A percentile compares a stretch with the other conserved stretches of the same genome.
phyloP scores from a whole-genome alignment of 2,329 filamentous ascomycete species.

The Escovopsis sp. region DNA sequence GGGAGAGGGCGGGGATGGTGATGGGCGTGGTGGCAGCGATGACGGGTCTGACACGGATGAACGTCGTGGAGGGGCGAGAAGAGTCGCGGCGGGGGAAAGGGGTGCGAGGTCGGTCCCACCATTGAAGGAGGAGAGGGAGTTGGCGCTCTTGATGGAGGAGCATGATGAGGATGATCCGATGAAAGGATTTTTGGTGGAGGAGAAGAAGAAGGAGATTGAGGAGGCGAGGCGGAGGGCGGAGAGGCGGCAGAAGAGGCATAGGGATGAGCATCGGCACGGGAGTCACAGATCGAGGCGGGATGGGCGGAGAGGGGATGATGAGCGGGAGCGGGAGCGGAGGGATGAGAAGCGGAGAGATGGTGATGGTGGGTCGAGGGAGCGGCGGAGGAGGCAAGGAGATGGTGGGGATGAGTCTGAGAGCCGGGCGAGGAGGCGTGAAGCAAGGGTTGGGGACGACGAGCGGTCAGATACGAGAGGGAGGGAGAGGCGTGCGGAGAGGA shows the following conservation, averaged over 20 bases:
- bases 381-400: constrained; percentile 15
- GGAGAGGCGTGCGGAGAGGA: constrained; percentile 11
- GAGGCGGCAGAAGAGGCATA: constrained; percentile 31
- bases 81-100: too few species aligned
- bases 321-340: constrained; percentile 19
- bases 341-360: constrained; percentile 18
- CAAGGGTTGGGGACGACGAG: constrained; percentile 10
- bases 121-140: constrained; percentile 68
- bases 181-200: constrained; percentile 78
- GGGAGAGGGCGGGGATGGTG: constrained; percentile 26
- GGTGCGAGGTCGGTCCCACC: constrained; percentile 28
- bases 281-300: constrained; percentile 26
- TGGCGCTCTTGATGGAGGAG: constrained; percentile 57
- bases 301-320: constrained; percentile 16
- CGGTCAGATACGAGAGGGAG: constrained; percentile 8
- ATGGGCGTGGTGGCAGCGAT: too few species aligned
- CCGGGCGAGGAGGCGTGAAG: constrained; percentile 9
- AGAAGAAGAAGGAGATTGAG: constrained; percentile 81
- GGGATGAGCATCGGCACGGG: constrained; percentile 30
- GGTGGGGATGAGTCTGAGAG: constrained; percentile 11
- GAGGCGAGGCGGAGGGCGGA: constrained; percentile 42
- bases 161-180: constrained; percentile 96
- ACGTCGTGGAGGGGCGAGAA: too few species aligned
- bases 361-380: constrained; percentile 14
- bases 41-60: too few species aligned